Base-by-base conservation (phyloP, 805 yeast genomes). In the Starmerella lactis-condensi region DNA sequence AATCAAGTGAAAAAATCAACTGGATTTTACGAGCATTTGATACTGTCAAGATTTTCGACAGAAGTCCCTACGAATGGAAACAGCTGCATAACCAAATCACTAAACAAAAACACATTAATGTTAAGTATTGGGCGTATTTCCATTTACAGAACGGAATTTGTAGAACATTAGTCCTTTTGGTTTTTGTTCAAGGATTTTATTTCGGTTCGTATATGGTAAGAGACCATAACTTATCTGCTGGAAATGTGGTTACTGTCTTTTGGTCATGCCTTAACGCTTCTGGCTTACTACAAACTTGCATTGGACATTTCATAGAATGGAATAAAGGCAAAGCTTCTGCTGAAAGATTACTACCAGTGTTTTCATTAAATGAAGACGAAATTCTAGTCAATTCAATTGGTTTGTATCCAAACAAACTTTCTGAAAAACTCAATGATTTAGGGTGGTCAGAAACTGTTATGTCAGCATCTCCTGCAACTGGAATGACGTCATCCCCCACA, bases 131-230 rank as follows among this genome's bases (percentile, higher is more conserved):
- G 17, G 24, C 35, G 6, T 63, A 60, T 11, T 53, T 68, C 4
- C 57, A 72, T 9, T 45, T 65, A 1, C 82, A 79, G 46, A 50
- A 64, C 15, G 73, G 76, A 0, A 26, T 65, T 0, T 51, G 74
- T 30, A 65, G 73, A 42, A 53, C 65, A 16, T 41, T 83, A 4
- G 62, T 74, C 0, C 56, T 79, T 23, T 48, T 71, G 47, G 72
- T 82, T 71, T 82, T 85, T 57, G 76, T 83, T 3, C 93, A 79
- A 52, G 91, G 85, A 0, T 77, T 89, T 44, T 82, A 92, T 79
- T 85, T 75, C 54, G 99, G 96, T 1, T 65, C 74, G 18, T 61
- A 60, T 27, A 63, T 77, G 58, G 72, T 81, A 3, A 51, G 54
- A 22, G 51, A 53, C 4, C 67, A 69, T 0, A 58, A 63, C 6